A percentile compares a stretch with the other conserved stretches of the same genome.
These are phyloP conservation scores for Apiospora rasikravindrae DNA, from an alignment of 2,329 filamentous ascomycete species.

Conservation along the genomic window DNA sequence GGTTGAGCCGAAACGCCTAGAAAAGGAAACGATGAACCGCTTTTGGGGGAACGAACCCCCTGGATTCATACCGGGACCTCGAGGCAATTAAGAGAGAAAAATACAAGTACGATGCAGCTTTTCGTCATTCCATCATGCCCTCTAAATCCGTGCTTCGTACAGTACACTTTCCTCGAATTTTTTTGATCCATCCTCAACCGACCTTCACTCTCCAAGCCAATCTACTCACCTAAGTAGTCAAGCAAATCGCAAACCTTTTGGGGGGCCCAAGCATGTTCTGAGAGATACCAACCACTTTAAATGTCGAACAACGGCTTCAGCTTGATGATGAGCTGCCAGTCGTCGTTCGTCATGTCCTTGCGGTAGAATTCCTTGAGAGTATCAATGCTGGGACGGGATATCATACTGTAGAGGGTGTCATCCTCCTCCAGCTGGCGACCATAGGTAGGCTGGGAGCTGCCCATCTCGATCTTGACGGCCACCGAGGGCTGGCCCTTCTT, in stretches of 20 bases:
- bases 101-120: conserved; percentile 15
- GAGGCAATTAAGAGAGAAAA: background rate
- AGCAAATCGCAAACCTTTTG: background rate
- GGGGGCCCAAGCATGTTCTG: background rate
- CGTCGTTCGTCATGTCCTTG: conserved; percentile 64
- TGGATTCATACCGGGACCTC: conserved; percentile 4
- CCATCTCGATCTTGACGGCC: conserved; percentile 96
- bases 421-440: conserved; percentile 93
- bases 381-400: conserved; percentile 89
- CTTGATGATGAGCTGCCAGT: conserved; percentile 95
- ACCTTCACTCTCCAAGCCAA: background rate
- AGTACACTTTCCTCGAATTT: background rate
- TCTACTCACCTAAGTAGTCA: background rate
- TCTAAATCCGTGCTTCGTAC: conserved; percentile 9
- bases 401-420: conserved; percentile 84
- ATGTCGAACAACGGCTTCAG: conserved; percentile 95
- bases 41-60: background rate
- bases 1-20: conserved; percentile 5
- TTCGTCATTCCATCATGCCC: conserved; percentile 3
- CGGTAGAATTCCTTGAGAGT: conserved; percentile 96
- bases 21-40: background rate
- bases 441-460: conserved; percentile 88
- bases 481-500: conserved; percentile 98
- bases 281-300: conserved; percentile 23
- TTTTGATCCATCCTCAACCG: background rate